Conservation (phyloP, 768 basidiomycete species). For the Suillus luteus region DNA sequence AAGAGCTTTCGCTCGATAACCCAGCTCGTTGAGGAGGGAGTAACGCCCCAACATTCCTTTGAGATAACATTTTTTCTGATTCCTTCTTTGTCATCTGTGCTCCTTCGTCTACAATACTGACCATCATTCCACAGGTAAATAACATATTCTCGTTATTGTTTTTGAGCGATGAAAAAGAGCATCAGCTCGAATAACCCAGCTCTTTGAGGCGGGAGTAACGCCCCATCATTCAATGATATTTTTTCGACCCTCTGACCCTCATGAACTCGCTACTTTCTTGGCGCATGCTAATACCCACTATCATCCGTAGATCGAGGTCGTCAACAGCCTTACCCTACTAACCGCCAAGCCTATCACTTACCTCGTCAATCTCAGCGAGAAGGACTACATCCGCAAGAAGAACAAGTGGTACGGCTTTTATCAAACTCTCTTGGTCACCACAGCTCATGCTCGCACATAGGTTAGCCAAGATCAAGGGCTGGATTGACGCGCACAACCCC, state of each 20-base stretch:
- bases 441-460: slow-evolving; percentile 36
- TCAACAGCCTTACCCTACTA: slow-evolving; percentile 86
- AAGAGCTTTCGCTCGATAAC: slow-evolving; percentile 78
- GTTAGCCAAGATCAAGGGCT: slow-evolving; percentile 95
- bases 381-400: slow-evolving; percentile 95
- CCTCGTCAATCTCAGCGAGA: slow-evolving; percentile 95
- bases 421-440: background rate
- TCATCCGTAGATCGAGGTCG: slow-evolving; percentile 73
- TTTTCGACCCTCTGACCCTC: slow-evolving; percentile 5
- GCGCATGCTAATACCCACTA: slow-evolving; percentile 15
- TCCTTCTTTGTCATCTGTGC: slow-evolving; percentile 13
- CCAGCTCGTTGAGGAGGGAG: slow-evolving; percentile 89
- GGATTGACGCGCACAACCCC: slow-evolving; percentile 97
- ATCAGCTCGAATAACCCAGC: slow-evolving; percentile 82
- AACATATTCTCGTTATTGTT: background rate
- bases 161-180: slow-evolving; percentile 64
- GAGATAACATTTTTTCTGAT: slow-evolving; percentile 62
- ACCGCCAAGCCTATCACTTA: slow-evolving; percentile 98
- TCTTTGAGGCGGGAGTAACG: slow-evolving; percentile 86
- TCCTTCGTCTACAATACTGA: slow-evolving; percentile 15
- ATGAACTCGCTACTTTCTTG: background rate
- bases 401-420: slow-evolving; percentile 80
- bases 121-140: slow-evolving; percentile 24
- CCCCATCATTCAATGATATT: slow-evolving; percentile 48
- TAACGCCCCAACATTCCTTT: slow-evolving; percentile 72